Evolutionary conservation across 805 yeast genomes (phyloP).

Genomic region (Zygosaccharomyces siamensis): DNA sequence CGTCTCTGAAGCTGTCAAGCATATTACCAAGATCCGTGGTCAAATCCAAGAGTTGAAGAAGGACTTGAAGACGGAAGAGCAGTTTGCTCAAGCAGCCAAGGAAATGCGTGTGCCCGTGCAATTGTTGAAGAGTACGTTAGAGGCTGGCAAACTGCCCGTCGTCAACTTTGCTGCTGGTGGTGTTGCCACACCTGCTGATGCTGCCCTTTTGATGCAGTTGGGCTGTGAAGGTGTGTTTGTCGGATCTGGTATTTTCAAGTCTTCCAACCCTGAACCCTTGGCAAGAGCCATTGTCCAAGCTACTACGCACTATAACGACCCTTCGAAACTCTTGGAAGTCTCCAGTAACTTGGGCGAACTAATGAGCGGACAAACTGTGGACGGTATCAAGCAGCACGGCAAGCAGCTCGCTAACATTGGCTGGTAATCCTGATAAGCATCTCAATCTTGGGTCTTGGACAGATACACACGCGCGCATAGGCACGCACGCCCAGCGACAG

Average conservation of each 20-base stretch:
- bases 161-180: slow-evolving; percentile 89
- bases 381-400: slow-evolving; percentile 38
- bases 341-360: slow-evolving; percentile 69
- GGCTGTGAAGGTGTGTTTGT: slow-evolving; percentile 79
- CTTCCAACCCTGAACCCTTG: slow-evolving; percentile 63
- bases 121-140: slow-evolving; percentile 41
- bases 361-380: slow-evolving; percentile 68
- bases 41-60: slow-evolving; percentile 42
- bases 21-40: slow-evolving; percentile 54
- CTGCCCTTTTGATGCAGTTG: slow-evolving; percentile 75
- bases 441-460: too few relatives aligned
- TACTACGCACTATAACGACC: slow-evolving; percentile 63
- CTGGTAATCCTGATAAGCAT: slow-evolving; percentile 36
- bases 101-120: slow-evolving; percentile 56
- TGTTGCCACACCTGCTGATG: slow-evolving; percentile 83
- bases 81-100: slow-evolving; percentile 48
- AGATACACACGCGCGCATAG: too few relatives aligned
- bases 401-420: slow-evolving; percentile 44
- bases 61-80: slow-evolving; percentile 40
- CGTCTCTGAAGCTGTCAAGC: slow-evolving; percentile 75
- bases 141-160: slow-evolving; percentile 64
- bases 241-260: slow-evolving; percentile 75
- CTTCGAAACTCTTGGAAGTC: slow-evolving; percentile 54
- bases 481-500: too few relatives aligned
- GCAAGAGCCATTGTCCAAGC: slow-evolving; percentile 80